Evolutionary conservation across 768 basidiomycete genomes (phyloP), one percentile per base, ranked within the genome.

Genomic region (Agaricus blazei): DNA sequence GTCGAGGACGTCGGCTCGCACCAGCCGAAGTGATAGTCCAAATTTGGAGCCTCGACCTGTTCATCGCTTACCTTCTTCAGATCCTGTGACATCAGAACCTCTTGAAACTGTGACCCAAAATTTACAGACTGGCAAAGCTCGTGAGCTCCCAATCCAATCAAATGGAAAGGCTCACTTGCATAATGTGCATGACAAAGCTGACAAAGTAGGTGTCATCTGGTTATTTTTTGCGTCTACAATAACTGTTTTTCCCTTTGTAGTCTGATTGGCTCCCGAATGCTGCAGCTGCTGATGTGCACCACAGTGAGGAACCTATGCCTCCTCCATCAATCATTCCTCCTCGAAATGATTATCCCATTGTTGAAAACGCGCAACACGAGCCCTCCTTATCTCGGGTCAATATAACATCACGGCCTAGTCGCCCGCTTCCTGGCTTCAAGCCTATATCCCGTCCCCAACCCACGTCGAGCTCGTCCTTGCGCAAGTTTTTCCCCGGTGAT

Each of bases 401-500:
- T 34, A 48, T 53, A 42, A 19, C 54, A 24, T 60, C 56, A 43
- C 36, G 45, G 19, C 52, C 56, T 2, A 57, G 37, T 24, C 50
- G 56, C 24, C 52, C 29, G 28, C 56, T 54, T 31, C 29, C 74
- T 1, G 82, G 84, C 11, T 88, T 89, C 68, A 88, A 81, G 62
- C 87, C 88, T 4, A 87, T 90, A 26, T 27, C 37, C n/a, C 54
- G 54, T 15, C 80, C 76, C 5, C 75, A 79, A 59, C 56, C 70
- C 53, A 37, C 48, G 2, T 43, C 54, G 8, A 78, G 70, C 62
- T 77, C 80, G 34, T 79, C 84, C 15, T 73, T 94, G 46, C 87
- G 85, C 66, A 79, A 76, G 62, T 93, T 93, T 70, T 94, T 94
- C 65, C 90, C 91, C 23, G 82, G 79, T 1, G 90, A 92, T 48